Evolutionary conservation across 345 rosid genomes (phyloP).

Genomic region (Bretschneidera sinensis): DNA sequence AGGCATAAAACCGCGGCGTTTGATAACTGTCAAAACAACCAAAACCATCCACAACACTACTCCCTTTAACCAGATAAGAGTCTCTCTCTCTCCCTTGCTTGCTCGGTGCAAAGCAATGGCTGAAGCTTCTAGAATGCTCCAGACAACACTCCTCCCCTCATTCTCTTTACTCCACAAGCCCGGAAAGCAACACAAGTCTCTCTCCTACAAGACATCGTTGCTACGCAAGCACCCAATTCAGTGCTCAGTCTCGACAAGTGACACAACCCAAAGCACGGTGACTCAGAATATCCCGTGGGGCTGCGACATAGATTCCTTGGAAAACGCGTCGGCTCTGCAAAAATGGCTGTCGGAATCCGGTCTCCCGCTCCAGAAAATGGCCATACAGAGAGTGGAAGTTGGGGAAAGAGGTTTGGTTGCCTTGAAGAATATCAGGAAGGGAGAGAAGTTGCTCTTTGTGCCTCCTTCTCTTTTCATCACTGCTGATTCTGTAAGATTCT

Average conservation of each 20-base stretch:
- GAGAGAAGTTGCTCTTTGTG: constrained; percentile 87
- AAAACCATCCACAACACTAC: not conserved
- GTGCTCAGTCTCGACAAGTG: constrained; percentile 51
- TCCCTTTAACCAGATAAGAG: not conserved
- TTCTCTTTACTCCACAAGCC: constrained; percentile 36
- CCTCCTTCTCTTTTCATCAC: constrained; percentile 88
- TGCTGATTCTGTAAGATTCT: constrained; percentile 62
- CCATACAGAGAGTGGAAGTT: constrained; percentile 63
- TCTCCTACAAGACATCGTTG: constrained; percentile 15
- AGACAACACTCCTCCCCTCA: constrained; percentile 40
- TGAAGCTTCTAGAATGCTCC: constrained; percentile 52
- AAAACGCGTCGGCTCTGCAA: constrained; percentile 70
- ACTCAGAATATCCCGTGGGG: constrained; percentile 55
- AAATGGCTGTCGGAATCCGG: constrained; percentile 80
- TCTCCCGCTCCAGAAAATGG: constrained; percentile 85
- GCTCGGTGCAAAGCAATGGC: constrained; percentile 40
- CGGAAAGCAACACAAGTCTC: constrained; percentile 1
- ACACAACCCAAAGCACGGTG: constrained; percentile 27
- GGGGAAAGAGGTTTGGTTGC: constrained; percentile 95
- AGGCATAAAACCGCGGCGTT: not conserved
- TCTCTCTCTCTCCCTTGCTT: constrained; percentile 13
- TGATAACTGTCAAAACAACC: not conserved
- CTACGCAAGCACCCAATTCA: constrained; percentile 26
- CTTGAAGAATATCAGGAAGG: constrained; percentile 70
- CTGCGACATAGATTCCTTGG: constrained; percentile 54